Evolutionary conservation across 139 green algal genomes (phyloP), one percentile per base, ranked within the genome.

Genomic region (Chlamydomonas schloesseri): DNA sequence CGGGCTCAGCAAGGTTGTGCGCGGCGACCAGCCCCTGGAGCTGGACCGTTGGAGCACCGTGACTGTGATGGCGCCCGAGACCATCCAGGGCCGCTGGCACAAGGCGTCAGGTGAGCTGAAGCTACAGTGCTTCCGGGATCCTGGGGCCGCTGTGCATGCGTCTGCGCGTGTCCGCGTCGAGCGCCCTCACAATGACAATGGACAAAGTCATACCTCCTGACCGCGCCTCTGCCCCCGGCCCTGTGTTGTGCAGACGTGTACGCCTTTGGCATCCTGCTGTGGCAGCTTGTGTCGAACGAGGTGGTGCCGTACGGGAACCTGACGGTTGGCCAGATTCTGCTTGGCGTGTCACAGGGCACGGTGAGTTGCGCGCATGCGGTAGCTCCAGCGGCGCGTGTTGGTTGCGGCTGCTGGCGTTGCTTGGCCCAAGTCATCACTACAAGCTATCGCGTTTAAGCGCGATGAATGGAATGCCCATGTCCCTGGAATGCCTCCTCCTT

Each of bases 221-320:
- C n/a, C n/a, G n/a, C n/a, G n/a, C n/a, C n/a, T n/a, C n/a, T n/a
- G n/a, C n/a, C n/a, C n/a, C n/a, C n/a, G n/a, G n/a, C n/a, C n/a
- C n/a, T n/a, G n/a, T n/a, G n/a, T n/a, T 36, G 1, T 20, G 24
- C 76, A 83, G 79, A 85, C 28, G 79, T 85, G 17, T 85, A 68
- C 36, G 69, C 65, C 14, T 85, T 67, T 47, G 79, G 79, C 42
- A 53, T 85, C 20, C 64, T 85, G 65, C 47, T 85, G 46, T 85
- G 79, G 79, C 79, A 85, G 65, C 47, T 85, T 6, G 79, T 85
- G 18, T 76, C 79, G 8, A 64, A 34, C 20, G 65, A 75, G 46
- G 37, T 53, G 29, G 21, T 85, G n/a, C 79, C 79, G 79, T 85
- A 85, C 79, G 21, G 20, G 28, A 67, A 85, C 37, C 65, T 76